Evolutionary conservation across 306 rosid genomes (phyloP), one percentile per base, ranked within the genome.

Genomic region (Begonia peltatifolia): DNA sequence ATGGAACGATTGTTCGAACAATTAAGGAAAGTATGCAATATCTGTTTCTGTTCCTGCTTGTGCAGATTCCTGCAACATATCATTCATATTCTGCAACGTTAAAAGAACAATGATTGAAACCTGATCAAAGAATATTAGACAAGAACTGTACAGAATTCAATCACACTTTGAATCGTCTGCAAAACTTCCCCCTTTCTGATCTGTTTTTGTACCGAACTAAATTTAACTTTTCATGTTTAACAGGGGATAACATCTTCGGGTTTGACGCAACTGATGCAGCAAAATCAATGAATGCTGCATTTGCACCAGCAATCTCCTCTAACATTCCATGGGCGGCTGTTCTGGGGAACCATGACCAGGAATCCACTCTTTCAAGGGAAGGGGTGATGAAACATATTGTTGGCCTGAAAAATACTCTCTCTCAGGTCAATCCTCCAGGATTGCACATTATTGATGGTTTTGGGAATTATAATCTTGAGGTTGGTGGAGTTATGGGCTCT

Each of bases 341-440:
- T 55, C 50, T 86, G 74, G 99, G 99, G 41, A 90, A 90, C 80
- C 99, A 90, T 77, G 99, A 90, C 61, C 99, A 86, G 65, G 81
- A 90, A 76, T 82, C 86, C 9, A 61, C 89, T 50, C 92, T 90
- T 47, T 76, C 87, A 6, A 79, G 99, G 73, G 84, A 71, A 76
- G 87, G 92, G 18, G 99, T 90, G 51, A 90, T 90, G 95, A 79
- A 69, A 50, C 70, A 90, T 63, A 73, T 83, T 48, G 86, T 69
- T 67, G 86, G 86, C 13, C 52, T 83, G 84, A 75, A 83, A 47
- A 86, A 77, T 65, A 83, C 95, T 42, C 66, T 79, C 46, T 64
- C 99, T 62, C 72, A 56, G 66, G 20, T 83, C 60, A 90, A 86
- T 54, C 99, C 99, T 61, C 57, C 43, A 0, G 79, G 68, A 35